Percentiles rank a stretch among this genome's conserved stretches.
These are phyloP conservation scores for Aureobasidium mangrovei DNA, from an alignment of 2,329 filamentous ascomycete species.

Conservation along the genomic window DNA sequence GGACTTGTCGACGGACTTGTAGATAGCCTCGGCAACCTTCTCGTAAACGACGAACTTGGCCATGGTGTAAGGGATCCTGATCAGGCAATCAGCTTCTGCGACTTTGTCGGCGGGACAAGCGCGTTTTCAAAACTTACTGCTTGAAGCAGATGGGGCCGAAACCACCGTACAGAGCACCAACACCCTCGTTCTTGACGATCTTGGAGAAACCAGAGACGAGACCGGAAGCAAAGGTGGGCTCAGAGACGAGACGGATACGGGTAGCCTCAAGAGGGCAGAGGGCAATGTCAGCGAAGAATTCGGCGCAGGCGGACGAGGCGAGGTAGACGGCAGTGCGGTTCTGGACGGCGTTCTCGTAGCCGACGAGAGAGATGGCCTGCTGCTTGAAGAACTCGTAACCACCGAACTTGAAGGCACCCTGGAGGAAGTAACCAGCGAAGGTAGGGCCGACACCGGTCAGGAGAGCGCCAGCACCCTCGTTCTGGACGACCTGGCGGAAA, in stretches of 20 bases:
- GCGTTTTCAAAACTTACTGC: conserved; percentile 41
- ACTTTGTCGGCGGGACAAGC: neutral
- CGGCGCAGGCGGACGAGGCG: conserved; percentile 51
- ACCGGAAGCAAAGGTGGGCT: conserved; percentile 76
- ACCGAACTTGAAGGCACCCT: conserved; percentile 88
- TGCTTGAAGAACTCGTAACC: conserved; percentile 97
- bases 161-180: conserved; percentile 82
- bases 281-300: conserved; percentile 67
- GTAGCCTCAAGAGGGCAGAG: conserved; percentile 89
- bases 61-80: conserved; percentile 84
- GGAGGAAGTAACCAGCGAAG: conserved; percentile 84
- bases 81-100: neutral
- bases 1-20: conserved; percentile 60
- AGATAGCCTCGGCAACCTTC: conserved; percentile 72
- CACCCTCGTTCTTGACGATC: conserved; percentile 73
- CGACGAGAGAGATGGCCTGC: conserved; percentile 72
- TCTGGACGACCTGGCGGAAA: conserved; percentile 75
- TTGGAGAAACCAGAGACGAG: conserved; percentile 72
- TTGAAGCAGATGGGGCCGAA: conserved; percentile 85
- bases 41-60: conserved; percentile 92
- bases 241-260: conserved; percentile 84
- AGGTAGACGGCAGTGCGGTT: conserved; percentile 77
- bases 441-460: conserved; percentile 80
- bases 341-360: conserved; percentile 65
- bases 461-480: conserved; percentile 78